Conservation (phyloP, 768 basidiomycete genomes). For the Hemileccinum impolitum region DNA sequence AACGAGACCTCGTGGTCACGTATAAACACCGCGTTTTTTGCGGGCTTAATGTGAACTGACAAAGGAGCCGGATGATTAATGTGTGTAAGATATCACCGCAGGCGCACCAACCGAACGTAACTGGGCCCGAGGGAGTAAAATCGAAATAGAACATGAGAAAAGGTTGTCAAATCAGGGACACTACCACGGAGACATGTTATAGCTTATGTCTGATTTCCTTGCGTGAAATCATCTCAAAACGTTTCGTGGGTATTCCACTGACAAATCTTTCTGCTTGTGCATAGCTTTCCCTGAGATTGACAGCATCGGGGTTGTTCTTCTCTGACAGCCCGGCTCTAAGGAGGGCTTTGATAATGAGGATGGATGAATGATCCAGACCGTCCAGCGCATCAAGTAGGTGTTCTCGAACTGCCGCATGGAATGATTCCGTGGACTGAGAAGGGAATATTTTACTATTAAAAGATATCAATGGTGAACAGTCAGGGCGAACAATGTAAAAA, state of each 20-base stretch:
- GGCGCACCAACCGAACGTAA: neutral
- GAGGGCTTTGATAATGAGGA: conserved; percentile 51
- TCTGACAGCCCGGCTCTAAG: conserved; percentile 55
- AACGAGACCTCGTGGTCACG: neutral
- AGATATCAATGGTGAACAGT: neutral
- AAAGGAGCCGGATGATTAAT: neutral
- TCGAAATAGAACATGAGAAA: too few species aligned
- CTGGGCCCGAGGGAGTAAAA: neutral
- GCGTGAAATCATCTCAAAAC: conserved; percentile 54
- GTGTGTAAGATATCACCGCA: neutral
- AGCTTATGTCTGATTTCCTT: conserved; percentile 69
- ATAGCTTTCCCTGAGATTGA: conserved; percentile 67
- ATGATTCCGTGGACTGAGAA: conserved; percentile 45
- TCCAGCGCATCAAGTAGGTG: conserved; percentile 52
- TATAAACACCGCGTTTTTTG: neutral
- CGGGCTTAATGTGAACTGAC: too few species aligned
- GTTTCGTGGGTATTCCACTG: conserved; percentile 52
- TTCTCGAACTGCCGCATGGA: conserved; percentile 50
- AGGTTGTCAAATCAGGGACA: too few species aligned
- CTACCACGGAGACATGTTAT: conserved; percentile 21
- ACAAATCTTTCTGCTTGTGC: conserved; percentile 65
- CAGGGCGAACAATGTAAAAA: neutral
- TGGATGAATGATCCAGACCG: conserved; percentile 53
- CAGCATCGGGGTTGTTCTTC: conserved; percentile 60
- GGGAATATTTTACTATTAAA: conserved; percentile 56